These are phyloP conservation scores for Clonostachys solani DNA, from an alignment of 2,329 filamentous ascomycete genomes.

Conservation along the genomic window DNA sequence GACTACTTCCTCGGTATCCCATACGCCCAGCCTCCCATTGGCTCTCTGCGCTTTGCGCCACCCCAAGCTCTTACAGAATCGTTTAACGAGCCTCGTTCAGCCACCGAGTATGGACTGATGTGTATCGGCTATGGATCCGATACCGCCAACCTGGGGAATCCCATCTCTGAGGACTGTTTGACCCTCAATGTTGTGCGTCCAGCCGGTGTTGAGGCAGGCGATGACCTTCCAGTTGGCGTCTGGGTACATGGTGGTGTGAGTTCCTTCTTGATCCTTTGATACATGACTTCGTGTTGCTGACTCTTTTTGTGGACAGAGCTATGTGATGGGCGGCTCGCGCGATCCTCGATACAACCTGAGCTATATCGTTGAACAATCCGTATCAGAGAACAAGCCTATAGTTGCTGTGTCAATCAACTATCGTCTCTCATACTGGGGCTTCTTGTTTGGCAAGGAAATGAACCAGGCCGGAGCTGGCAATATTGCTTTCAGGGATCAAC, in stretches of 20 bases:
- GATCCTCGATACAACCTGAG: conserved; percentile 54
- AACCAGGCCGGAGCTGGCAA: conserved; percentile 35
- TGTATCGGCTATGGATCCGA: conserved; percentile 38
- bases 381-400: conserved; percentile 45
- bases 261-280: conserved; percentile 14
- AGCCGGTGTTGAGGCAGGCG: conserved; percentile 21
- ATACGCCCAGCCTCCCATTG: conserved; percentile 30
- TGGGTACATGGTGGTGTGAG: conserved; percentile 50
- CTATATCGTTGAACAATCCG: conserved; percentile 50
- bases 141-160: conserved; percentile 16
- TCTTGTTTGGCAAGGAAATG: conserved; percentile 40
- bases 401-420: conserved; percentile 53
- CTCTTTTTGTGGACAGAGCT: too few relatives aligned
- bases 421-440: conserved; percentile 47
- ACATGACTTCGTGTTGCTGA: conserved; percentile 9
- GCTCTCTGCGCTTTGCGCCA: conserved; percentile 26
- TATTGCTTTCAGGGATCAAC: conserved; percentile 36
- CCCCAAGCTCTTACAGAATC: conserved; percentile 29
- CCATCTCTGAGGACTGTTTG: conserved; percentile 43
- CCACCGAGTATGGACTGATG: conserved; percentile 34
- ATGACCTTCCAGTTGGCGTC: conserved; percentile 49
- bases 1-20: conserved; percentile 34
- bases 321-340: conserved; percentile 37
- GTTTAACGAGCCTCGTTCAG: conserved; percentile 29
- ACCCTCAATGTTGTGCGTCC: conserved; percentile 36